phyloP scores from a whole-genome alignment of 768 basidiomycete species.

The Mycena venus region DNA sequence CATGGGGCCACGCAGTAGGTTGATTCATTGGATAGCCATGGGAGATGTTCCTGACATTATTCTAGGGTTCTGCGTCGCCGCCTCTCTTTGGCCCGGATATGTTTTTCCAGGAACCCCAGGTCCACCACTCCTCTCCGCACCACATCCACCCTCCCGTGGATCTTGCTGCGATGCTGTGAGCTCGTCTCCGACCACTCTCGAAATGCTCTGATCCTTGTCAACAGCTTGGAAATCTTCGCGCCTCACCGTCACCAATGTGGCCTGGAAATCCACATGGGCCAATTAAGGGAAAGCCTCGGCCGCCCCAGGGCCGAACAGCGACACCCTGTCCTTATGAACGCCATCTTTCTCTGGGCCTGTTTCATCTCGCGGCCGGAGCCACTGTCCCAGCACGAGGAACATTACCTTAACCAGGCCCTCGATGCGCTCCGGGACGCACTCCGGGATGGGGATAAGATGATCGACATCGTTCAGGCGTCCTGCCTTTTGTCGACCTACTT shows the following conservation, averaged over 20 bases:
- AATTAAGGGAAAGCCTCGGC: conserved; percentile 71
- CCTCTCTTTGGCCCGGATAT: conserved; percentile 62
- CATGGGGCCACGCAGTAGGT: conserved; percentile 60
- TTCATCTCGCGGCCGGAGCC: conserved; percentile 81
- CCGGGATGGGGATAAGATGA: conserved; percentile 62
- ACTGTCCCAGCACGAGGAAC: conserved; percentile 78
- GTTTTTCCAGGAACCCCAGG: conserved; percentile 65
- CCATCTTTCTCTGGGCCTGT: conserved; percentile 88
- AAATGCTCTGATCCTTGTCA: conserved; percentile 31
- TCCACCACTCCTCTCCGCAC: conserved; percentile 2
- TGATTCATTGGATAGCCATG: neutral
- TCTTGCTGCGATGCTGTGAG: conserved; percentile 77
- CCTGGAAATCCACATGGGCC: conserved; percentile 76
- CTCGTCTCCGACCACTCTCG: conserved; percentile 19
- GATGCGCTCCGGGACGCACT: conserved; percentile 76
- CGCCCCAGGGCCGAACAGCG: conserved; percentile 70
- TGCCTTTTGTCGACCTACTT: conserved; percentile 84
- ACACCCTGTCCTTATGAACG: conserved; percentile 83
- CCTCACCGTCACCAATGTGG: conserved; percentile 84
- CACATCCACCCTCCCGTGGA: conserved; percentile 68
- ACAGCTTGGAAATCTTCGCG: conserved; percentile 80
- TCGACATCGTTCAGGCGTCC: conserved; percentile 84
- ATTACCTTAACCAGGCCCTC: conserved; percentile 76
- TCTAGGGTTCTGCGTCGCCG: conserved; percentile 64
- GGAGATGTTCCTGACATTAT: conserved; percentile 18